Conservation (phyloP, 208 protist species). For the Herpetomonas muscarum region DNA sequence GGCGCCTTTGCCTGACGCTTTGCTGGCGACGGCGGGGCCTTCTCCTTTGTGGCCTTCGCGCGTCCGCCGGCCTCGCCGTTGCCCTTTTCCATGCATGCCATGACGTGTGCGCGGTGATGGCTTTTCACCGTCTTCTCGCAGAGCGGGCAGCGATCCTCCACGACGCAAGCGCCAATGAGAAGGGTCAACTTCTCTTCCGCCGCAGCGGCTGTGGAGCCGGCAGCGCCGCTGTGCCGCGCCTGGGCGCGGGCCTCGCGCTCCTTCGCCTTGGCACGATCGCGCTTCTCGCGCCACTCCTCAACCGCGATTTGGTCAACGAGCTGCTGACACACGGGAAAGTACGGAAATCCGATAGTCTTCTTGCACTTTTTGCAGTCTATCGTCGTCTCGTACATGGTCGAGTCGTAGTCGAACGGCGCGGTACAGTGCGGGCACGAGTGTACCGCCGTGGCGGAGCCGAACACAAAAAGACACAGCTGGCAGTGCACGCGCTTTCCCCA, state of each 20-base stretch:
- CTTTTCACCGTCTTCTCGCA: slow-evolving; percentile 45
- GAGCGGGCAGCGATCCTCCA: slow-evolving; percentile 67
- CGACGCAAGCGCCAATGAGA: slow-evolving; percentile 49
- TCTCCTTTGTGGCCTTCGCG: neutral
- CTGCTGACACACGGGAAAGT: slow-evolving; percentile 75
- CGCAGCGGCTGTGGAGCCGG: neutral
- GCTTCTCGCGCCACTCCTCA: slow-evolving; percentile 61
- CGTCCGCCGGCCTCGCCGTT: neutral
- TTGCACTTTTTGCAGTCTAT: slow-evolving; percentile 50
- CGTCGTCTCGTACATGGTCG: slow-evolving; percentile 66
- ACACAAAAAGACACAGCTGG: slow-evolving; percentile 77
- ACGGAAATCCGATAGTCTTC: slow-evolving; percentile 71
- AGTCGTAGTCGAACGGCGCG: slow-evolving; percentile 68
- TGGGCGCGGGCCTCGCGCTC: slow-evolving; percentile 43
- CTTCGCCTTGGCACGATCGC: slow-evolving; percentile 25
- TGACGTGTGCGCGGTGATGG: slow-evolving; percentile 53
- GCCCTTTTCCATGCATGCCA: slow-evolving; percentile 36
- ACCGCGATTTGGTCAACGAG: slow-evolving; percentile 57
- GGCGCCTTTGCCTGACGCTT: too few species aligned
- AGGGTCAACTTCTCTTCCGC: slow-evolving; percentile 37
- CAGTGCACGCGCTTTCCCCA: slow-evolving; percentile 81
- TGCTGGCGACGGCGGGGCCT: too few species aligned
- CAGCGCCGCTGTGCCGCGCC: slow-evolving; percentile 5
- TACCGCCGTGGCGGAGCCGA: slow-evolving; percentile 70
- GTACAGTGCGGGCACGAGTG: slow-evolving; percentile 82